These are phyloP conservation scores for Coniochaeta hoffmannii DNA, from an alignment of 2,329 filamentous ascomycete genomes.

Conservation along the genomic window DNA sequence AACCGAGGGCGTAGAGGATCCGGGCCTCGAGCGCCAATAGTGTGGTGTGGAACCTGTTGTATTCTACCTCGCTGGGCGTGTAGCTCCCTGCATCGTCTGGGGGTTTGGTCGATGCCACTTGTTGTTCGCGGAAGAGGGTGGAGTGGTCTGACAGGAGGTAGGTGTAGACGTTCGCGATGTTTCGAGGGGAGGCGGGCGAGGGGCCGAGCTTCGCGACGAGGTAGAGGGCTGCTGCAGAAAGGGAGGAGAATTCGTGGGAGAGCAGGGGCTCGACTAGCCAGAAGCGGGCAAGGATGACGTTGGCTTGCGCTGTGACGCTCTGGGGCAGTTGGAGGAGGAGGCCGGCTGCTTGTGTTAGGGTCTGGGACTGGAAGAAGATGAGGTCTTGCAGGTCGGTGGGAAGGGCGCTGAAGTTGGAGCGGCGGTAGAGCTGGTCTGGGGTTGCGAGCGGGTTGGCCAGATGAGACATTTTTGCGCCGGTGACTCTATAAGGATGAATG, in stretches of 20 bases:
- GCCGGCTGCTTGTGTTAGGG: slow-evolving; percentile 70
- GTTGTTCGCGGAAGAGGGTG: slow-evolving; percentile 36
- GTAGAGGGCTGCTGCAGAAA: slow-evolving; percentile 76
- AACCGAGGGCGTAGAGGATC: slow-evolving; percentile 68
- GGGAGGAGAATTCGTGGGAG: slow-evolving; percentile 55
- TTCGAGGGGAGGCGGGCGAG: slow-evolving; percentile 66
- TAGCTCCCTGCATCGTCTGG: slow-evolving; percentile 44
- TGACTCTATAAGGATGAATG: not conserved
- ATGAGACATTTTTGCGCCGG: slow-evolving; percentile 39
- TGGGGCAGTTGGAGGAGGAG: slow-evolving; percentile 79
- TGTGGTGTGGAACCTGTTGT: slow-evolving; percentile 54
- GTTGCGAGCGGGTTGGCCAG: slow-evolving; percentile 68
- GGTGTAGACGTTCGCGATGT: slow-evolving; percentile 76
- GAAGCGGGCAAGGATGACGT: slow-evolving; percentile 74
- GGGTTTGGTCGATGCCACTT: slow-evolving; percentile 18
- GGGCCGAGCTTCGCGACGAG: slow-evolving; percentile 77
- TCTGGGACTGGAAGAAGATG: slow-evolving; percentile 63
- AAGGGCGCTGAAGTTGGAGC: slow-evolving; percentile 47
- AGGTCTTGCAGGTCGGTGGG: slow-evolving; percentile 64
- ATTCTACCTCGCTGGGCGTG: slow-evolving; percentile 67
- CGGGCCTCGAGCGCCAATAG: slow-evolving; percentile 71
- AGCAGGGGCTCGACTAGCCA: slow-evolving; percentile 57
- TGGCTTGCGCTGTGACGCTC: slow-evolving; percentile 77
- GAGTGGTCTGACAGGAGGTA: slow-evolving; percentile 65
- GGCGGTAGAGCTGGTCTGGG: slow-evolving; percentile 57